Evolutionary conservation across 169 alveolate genomes (phyloP).

Genomic region (Cardiosporidium cionae): DNA sequence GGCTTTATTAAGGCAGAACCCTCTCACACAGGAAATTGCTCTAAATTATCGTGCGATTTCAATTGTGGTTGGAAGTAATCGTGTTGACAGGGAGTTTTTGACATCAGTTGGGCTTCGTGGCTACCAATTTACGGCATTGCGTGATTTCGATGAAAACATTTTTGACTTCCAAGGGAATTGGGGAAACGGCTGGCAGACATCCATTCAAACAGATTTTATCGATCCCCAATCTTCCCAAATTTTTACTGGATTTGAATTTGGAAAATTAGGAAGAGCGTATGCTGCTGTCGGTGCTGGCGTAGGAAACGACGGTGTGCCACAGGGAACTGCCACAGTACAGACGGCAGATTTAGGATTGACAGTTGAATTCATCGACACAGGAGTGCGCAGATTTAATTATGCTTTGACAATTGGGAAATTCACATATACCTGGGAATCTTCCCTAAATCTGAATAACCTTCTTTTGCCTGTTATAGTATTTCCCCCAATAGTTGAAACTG

Average conservation of each 20-base stretch:
- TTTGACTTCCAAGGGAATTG: conserved; percentile 16
- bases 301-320: conserved; percentile 9
- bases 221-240: background rate
- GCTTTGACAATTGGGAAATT: conserved; percentile 13
- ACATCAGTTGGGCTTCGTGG: conserved; percentile 8
- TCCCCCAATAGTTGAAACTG: background rate
- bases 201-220: background rate
- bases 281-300: conserved; percentile 18
- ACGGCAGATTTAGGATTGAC: background rate
- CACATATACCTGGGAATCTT: conserved; percentile 22
- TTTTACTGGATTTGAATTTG: conserved; percentile 10
- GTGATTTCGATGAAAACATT: conserved; percentile 12
- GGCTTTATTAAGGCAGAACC: background rate
- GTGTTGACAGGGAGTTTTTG: conserved; percentile 15
- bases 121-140: conserved; percentile 4
- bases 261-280: conserved; percentile 9
- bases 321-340: conserved; percentile 13
- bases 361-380: conserved; percentile 7
- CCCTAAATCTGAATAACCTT: background rate
- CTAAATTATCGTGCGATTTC: conserved; percentile 6
- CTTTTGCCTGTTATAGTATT: background rate
- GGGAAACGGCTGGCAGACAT: conserved; percentile 26
- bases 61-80: conserved; percentile 8
- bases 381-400: background rate
- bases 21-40: conserved; percentile 6